Conservation (phyloP, 2,329 filamentous ascomycete species). For the Rhynchosporium agropyri region DNA sequence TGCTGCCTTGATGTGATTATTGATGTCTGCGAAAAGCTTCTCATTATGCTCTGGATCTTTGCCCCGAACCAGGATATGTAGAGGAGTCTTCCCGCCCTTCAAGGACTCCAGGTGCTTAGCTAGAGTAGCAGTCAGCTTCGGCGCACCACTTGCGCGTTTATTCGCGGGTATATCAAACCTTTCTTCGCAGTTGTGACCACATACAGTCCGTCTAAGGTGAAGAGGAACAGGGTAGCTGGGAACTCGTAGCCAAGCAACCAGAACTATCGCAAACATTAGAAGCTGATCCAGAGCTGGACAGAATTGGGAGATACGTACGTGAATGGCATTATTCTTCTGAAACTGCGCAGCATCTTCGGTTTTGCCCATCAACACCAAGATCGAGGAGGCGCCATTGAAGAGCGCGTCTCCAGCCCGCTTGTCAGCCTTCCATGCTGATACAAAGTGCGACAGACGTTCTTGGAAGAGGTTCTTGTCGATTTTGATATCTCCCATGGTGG, state of each 20-base stretch:
- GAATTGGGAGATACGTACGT: constrained; percentile 62
- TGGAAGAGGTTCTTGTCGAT: constrained; percentile 95
- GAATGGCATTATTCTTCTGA: constrained; percentile 94
- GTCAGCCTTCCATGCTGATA: constrained; percentile 94
- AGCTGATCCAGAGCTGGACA: background rate
- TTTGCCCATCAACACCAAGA: constrained; percentile 92
- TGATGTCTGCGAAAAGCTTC: constrained; percentile 82
- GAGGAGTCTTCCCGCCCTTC: constrained; percentile 87
- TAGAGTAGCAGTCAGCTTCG: constrained; percentile 49
- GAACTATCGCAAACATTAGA: constrained; percentile 61
- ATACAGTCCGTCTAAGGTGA: constrained; percentile 86
- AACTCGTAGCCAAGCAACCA: constrained; percentile 99
- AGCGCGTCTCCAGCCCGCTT: constrained; percentile 83
- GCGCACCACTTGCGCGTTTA: constrained; percentile 19
- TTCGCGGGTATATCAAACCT: constrained; percentile 55
- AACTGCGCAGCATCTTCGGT: constrained; percentile 85
- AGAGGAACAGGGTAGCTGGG: constrained; percentile 89
- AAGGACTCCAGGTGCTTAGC: constrained; percentile 91
- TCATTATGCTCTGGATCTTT: constrained; percentile 92
- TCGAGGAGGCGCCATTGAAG: constrained; percentile 84
- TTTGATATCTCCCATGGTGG: constrained; percentile 72
- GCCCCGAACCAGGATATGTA: constrained; percentile 88
- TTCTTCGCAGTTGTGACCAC: constrained; percentile 97
- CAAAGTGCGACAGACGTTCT: constrained; percentile 84
- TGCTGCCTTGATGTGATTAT: constrained; percentile 83